phyloP scores from a whole-genome alignment of 2,329 filamentous ascomycete genomes.

The Fusarium nanum region DNA sequence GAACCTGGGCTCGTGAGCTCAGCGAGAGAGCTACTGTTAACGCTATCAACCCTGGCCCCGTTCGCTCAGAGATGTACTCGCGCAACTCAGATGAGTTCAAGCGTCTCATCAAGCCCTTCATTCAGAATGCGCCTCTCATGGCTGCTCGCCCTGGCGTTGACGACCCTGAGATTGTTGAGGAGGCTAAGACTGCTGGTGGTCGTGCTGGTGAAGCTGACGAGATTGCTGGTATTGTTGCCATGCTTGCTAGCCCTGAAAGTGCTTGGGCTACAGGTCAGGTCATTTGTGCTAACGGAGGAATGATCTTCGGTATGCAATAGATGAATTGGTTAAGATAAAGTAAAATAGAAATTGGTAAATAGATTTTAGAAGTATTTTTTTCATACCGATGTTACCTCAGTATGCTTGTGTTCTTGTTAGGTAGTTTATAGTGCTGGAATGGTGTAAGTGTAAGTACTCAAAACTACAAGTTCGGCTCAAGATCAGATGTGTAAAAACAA shows the following conservation, averaged over 20 bases:
- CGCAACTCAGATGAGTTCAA: slow-evolving; percentile 47
- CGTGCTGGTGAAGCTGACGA: slow-evolving; percentile 46
- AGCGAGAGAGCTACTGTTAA: slow-evolving; percentile 64
- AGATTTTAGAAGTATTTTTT: slow-evolving; percentile 28
- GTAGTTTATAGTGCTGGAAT: neutral
- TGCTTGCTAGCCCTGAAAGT: slow-evolving; percentile 45
- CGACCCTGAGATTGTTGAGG: slow-evolving; percentile 43
- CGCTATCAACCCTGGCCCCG: slow-evolving; percentile 65
- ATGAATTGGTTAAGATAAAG: neutral
- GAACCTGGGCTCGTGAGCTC: slow-evolving; percentile 66
- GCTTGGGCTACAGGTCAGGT: slow-evolving; percentile 46
- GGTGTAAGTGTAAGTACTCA: neutral
- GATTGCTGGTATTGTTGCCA: slow-evolving; percentile 43
- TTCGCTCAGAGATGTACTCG: slow-evolving; percentile 62
- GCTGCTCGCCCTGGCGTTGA: slow-evolving; percentile 41
- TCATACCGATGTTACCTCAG: slow-evolving; percentile 1
- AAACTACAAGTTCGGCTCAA: neutral
- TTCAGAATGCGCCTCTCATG: slow-evolving; percentile 47
- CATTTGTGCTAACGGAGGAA: slow-evolving; percentile 47
- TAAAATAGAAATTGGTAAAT: slow-evolving; percentile 22
- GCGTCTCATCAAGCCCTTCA: slow-evolving; percentile 46
- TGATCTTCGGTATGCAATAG: slow-evolving; percentile 48
- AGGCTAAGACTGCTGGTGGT: slow-evolving; percentile 44
- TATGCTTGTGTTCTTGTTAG: neutral
- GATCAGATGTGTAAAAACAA: neutral